A percentile compares a stretch with the other conserved stretches of the same genome.
Conservation (phyloP, 2,329 filamentous ascomycete genomes). For the Colletotrichum ledebouriae region DNA sequence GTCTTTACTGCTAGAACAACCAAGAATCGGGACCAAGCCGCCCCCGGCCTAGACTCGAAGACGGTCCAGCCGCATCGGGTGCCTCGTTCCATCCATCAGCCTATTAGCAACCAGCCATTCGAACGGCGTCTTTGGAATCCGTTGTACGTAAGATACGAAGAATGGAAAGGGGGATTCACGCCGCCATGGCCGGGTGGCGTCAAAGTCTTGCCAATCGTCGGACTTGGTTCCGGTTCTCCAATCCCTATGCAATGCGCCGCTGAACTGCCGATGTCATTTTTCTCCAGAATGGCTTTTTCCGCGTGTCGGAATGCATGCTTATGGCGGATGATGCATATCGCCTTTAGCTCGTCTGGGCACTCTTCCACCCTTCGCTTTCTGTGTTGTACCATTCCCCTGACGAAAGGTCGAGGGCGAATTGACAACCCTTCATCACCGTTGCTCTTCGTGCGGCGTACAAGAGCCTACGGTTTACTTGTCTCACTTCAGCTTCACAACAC, state of each 20-base stretch:
- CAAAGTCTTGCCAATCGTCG: conserved; percentile 1
- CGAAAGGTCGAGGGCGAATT: background rate
- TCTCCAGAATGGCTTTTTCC: conserved; percentile 4
- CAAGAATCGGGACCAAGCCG: conserved; percentile 9
- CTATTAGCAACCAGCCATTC: background rate
- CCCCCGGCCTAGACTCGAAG: conserved; percentile 16
- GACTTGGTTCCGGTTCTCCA: conserved; percentile 25
- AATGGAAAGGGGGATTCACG: background rate
- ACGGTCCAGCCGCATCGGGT: conserved; percentile 8
- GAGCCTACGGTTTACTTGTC: background rate
- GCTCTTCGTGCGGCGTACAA: too few species aligned
- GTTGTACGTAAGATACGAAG: background rate
- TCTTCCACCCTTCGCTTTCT: conserved; percentile 2
- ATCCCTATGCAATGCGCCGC: conserved; percentile 17
- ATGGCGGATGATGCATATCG: conserved; percentile 9
- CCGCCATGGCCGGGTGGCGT: conserved; percentile 20
- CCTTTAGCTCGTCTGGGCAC: conserved; percentile 9
- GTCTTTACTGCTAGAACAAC: conserved; percentile 17
- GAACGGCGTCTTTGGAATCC: conserved; percentile 18
- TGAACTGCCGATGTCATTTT: conserved; percentile 22
- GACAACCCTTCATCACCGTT: conserved; percentile 1
- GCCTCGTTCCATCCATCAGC: background rate
- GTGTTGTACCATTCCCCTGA: background rate
- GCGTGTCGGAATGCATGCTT: conserved; percentile 20
- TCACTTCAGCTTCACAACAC: conserved; percentile 28